A percentile compares a stretch with the other conserved stretches of the same genome.
phyloP scores from a whole-genome alignment of 1,139 yeast species.

The Suhomyces atakaporum region DNA sequence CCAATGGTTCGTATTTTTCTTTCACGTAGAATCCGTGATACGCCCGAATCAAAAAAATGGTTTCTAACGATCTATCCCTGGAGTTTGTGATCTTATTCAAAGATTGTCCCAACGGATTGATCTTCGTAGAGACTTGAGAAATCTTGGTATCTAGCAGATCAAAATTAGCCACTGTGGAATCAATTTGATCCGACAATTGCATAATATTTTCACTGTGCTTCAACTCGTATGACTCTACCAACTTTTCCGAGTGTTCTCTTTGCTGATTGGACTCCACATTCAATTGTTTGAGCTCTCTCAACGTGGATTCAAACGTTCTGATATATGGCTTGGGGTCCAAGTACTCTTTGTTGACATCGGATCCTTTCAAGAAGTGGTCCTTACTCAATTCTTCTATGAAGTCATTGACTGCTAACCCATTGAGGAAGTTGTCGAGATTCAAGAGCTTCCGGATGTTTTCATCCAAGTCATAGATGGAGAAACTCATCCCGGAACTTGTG shows the following conservation, averaged over 20 bases:
- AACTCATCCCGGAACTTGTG: no score
- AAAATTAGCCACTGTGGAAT: slow-evolving; percentile 47
- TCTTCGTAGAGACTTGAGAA: slow-evolving; percentile 58
- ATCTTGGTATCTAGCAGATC: slow-evolving; percentile 61
- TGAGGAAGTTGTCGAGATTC: slow-evolving; percentile 68
- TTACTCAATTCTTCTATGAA: slow-evolving; percentile 82
- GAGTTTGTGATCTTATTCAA: slow-evolving; percentile 75
- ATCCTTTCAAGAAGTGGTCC: slow-evolving; percentile 59
- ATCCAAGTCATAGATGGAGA: slow-evolving; percentile 60
- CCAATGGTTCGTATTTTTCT: slow-evolving; percentile 65
- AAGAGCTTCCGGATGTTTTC: slow-evolving; percentile 69
- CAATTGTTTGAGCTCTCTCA: slow-evolving; percentile 66
- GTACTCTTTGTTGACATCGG: slow-evolving; percentile 57
- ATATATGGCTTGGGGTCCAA: slow-evolving; percentile 94
- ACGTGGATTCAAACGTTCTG: slow-evolving; percentile 85
- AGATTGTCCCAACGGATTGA: slow-evolving; percentile 74
- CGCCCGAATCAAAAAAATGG: slow-evolving; percentile 73
- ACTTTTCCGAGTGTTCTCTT: slow-evolving; percentile 51
- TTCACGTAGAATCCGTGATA: slow-evolving; percentile 72
- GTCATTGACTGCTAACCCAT: slow-evolving; percentile 71
- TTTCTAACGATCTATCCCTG: slow-evolving; percentile 71
- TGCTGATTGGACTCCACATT: slow-evolving; percentile 53
- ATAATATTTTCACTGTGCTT: slow-evolving; percentile 70
- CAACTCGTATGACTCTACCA: slow-evolving; percentile 63
- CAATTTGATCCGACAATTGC: slow-evolving; percentile 53